Conservation (phyloP, 169 alveolate genomes). For the Eimeria falciformis region DNA sequence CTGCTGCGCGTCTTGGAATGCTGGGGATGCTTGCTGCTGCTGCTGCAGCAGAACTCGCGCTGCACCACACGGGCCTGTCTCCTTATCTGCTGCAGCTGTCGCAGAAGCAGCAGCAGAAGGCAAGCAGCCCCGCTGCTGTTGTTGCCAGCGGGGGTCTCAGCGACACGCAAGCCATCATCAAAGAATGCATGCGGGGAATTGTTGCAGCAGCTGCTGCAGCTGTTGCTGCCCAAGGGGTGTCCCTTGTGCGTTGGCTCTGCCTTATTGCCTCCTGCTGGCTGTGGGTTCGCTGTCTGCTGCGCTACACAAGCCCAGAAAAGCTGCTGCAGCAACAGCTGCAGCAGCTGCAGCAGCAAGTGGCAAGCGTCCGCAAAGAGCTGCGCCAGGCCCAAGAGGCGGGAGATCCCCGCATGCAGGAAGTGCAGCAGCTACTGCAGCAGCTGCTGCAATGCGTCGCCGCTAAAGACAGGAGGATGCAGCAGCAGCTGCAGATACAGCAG, state of each 20-base stretch:
- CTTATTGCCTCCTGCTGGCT: background rate
- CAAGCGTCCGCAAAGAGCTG: slow-evolving; percentile 26
- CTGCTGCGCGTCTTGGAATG: slow-evolving; percentile 34
- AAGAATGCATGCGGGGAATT: background rate
- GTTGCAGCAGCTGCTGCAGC: background rate
- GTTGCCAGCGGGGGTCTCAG: background rate
- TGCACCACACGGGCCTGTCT: slow-evolving; percentile 35
- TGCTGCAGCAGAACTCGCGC: slow-evolving; percentile 43
- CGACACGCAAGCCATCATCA: background rate
- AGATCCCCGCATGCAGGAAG: slow-evolving; percentile 25
- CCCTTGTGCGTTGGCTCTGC: slow-evolving; percentile 30
- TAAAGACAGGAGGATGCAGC: background rate
- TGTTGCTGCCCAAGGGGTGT: slow-evolving; percentile 9
- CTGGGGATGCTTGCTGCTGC: background rate
- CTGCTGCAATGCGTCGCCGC: slow-evolving; percentile 14
- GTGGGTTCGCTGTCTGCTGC: slow-evolving; percentile 17
- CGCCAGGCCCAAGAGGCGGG: slow-evolving; percentile 42
- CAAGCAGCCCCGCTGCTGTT: background rate
- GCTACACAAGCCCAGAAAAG: slow-evolving; percentile 45
- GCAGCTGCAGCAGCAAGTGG: slow-evolving; percentile 33
- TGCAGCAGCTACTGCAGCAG: slow-evolving; percentile 46
- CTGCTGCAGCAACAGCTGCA: slow-evolving; percentile 56
- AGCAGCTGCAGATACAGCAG: background rate
- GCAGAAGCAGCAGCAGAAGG: background rate
- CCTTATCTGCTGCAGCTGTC: background rate